Conservation (phyloP, 2,329 filamentous ascomycete genomes). For the Venturia nashicola region DNA sequence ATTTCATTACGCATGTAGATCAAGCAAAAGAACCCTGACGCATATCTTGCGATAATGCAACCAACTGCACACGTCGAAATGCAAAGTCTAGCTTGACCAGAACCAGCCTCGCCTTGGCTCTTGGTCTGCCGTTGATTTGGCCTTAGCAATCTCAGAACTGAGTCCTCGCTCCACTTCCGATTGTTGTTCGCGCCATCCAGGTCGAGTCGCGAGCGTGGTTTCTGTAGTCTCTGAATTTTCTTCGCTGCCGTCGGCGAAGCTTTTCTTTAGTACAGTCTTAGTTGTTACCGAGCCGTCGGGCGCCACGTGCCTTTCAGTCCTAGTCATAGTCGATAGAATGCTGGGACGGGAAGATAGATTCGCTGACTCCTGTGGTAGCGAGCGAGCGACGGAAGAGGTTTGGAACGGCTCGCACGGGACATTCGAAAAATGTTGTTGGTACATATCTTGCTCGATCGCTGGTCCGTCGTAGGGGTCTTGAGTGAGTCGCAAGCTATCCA, state of each 20-base stretch:
- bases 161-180: neutral
- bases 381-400: neutral
- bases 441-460: slow-evolving; percentile 8
- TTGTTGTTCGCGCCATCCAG: neutral
- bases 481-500: neutral
- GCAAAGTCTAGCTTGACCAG: slow-evolving; percentile 19
- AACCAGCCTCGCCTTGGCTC: slow-evolving; percentile 17
- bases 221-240: slow-evolving; percentile 45
- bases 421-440: neutral
- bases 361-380: neutral
- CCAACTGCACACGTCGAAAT: too few relatives aligned
- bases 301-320: slow-evolving; percentile 40
- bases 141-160: neutral
- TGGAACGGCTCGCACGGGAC: neutral
- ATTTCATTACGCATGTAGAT: neutral
- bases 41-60: neutral
- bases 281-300: slow-evolving; percentile 47
- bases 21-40: neutral
- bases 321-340: slow-evolving; percentile 45
- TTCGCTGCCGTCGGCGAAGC: slow-evolving; percentile 48
- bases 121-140: neutral
- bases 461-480: neutral
- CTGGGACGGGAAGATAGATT: neutral
- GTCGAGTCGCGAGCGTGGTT: slow-evolving; percentile 17
- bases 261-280: slow-evolving; percentile 43